Conservation (phyloP, 2,329 filamentous ascomycete genomes). For the Epichloe amarillans region DNA sequence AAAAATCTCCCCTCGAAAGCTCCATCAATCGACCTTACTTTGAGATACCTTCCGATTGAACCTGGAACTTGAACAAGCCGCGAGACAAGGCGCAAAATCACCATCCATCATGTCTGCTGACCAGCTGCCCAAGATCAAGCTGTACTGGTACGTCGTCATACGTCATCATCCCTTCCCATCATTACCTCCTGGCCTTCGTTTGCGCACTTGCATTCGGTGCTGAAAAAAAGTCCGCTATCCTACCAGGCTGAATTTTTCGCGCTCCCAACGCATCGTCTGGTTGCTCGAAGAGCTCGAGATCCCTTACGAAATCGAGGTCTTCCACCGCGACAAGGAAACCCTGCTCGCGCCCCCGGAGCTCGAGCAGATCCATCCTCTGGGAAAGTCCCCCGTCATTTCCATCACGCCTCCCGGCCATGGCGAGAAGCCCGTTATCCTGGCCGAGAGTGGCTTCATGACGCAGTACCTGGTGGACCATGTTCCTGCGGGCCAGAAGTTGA, state of each 20-base stretch:
- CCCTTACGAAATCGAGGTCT: constrained; percentile 67
- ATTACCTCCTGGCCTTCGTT: background rate
- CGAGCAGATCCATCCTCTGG: constrained; percentile 67
- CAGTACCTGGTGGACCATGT: constrained; percentile 69
- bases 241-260: constrained; percentile 69
- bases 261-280: constrained; percentile 74
- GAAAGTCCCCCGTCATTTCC: constrained; percentile 71
- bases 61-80: background rate
- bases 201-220: background rate
- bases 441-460: constrained; percentile 69
- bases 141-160: constrained; percentile 45
- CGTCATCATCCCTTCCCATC: constrained; percentile 4
- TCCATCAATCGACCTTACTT: background rate
- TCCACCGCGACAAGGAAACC: constrained; percentile 51
- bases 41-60: background rate
- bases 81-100: too few relatives aligned
- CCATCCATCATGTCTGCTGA: background rate
- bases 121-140: constrained; percentile 38
- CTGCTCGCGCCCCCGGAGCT: constrained; percentile 64
- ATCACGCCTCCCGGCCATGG: constrained; percentile 33
- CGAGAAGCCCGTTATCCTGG: constrained; percentile 46
- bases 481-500: constrained; percentile 28
- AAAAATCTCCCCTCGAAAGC: background rate
- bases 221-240: background rate
- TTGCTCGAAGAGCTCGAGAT: constrained; percentile 72